Evolutionary conservation across 139 green algal genomes (phyloP).

Genomic region (Gonium pectorale): DNA sequence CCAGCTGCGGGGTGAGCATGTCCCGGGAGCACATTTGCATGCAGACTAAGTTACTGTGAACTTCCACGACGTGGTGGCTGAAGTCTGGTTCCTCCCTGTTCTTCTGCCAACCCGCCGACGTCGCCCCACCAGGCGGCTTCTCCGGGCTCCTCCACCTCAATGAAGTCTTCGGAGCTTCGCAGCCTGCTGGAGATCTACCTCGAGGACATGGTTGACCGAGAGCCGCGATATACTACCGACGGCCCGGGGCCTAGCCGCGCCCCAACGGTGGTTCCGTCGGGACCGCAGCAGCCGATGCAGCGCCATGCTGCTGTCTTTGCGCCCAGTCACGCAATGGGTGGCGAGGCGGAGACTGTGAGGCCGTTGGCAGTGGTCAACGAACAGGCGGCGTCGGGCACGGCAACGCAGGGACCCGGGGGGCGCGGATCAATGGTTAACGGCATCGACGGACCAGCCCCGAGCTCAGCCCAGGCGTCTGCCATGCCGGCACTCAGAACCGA

Average conservation of each 20-base stretch:
- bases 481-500: neutral
- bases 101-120: neutral
- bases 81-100: neutral
- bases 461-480: neutral
- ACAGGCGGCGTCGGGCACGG: neutral
- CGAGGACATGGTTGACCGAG: neutral
- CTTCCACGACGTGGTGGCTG: no score
- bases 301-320: neutral
- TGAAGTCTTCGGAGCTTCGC: constrained; percentile 13
- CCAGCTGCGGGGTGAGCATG: no score
- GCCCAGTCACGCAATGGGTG: neutral
- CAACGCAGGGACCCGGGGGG: no score
- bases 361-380: neutral
- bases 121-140: neutral
- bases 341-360: neutral
- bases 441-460: neutral
- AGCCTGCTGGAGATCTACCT: constrained; percentile 32
- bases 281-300: neutral
- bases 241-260: no score
- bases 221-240: no score
- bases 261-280: no score
- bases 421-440: neutral
- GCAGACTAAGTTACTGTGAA: no score
- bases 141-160: constrained; percentile 4
- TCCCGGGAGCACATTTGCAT: no score